Evolutionary conservation across 352 stramenopile species (phyloP), one percentile per base, ranked within the genome.

Genomic region (Thalassiosira allenii): DNA sequence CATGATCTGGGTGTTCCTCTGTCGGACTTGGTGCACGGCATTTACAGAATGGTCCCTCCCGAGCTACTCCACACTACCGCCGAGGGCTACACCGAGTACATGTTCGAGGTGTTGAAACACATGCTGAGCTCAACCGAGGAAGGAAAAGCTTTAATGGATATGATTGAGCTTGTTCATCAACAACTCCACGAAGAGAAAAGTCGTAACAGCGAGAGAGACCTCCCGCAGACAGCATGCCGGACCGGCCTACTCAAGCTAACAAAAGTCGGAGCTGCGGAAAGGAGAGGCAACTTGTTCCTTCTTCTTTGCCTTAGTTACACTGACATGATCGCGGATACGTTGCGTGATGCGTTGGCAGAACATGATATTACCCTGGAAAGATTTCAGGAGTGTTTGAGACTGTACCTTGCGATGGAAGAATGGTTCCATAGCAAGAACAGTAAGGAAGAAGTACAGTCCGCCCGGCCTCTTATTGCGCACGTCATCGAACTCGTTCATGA

Each of bases 11-110:
- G 22, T 6, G 47, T 57, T 11, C 47, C 47, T 27, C 12, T 57
- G 47, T 57, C 47, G 12, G 47, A 57, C 22, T 14, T n/a, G 20
- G 47, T 57, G 12, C 47, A 25, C 12, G 47, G 47, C 12, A 25
- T 57, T 17, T 57, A 57, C 47, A 63, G 40, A 22, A 66, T 75
- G 65, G n/a, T 47, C 17, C 65, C 65, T 25, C 65, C 65, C 6
- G 51, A 75, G 49, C 23, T 75, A 27, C 32, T 75, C 8, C 65
- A 75, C 53, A 75, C 65, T n/a, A 53, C 49, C 22, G 52, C 20
- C 29, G 40, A 30, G 43, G 65, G 65, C 20, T 49, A 64, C 30
- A 65, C 58, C 30, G 23, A 51, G n/a, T 75, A 75, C 49, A 57
- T 57, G 49, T n/a, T 57, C 49, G 8, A 27, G 49, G 11, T n/a